phyloP scores from a whole-genome alignment of 805 yeast species.

The Pichia kluyveri region DNA sequence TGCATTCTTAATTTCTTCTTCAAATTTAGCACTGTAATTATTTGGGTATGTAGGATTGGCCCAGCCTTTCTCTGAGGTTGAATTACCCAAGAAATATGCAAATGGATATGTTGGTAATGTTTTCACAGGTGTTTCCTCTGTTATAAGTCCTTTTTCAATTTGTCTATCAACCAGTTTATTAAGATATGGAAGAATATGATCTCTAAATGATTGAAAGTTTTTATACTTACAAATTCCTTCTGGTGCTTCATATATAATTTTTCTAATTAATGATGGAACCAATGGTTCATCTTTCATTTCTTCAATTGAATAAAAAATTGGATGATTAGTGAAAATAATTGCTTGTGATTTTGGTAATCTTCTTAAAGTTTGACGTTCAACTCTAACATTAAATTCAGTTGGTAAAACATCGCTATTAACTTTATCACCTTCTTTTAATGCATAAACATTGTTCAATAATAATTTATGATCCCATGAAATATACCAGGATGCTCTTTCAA shows the following conservation, averaged over 20 bases:
- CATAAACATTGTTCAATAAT: slow-evolving; percentile 47
- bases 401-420: slow-evolving; percentile 37
- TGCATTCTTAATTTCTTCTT: slow-evolving; percentile 19
- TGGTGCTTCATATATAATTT: slow-evolving; percentile 58
- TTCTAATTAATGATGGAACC: slow-evolving; percentile 56
- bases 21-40: slow-evolving; percentile 18
- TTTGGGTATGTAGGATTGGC: slow-evolving; percentile 23
- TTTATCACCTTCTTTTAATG: slow-evolving; percentile 35
- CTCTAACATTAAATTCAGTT: slow-evolving; percentile 54
- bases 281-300: slow-evolving; percentile 78
- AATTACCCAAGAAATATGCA: slow-evolving; percentile 39
- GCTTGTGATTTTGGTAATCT: slow-evolving; percentile 58
- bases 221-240: slow-evolving; percentile 57
- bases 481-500: slow-evolving; percentile 70
- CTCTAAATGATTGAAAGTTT: slow-evolving; percentile 48
- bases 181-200: slow-evolving; percentile 49
- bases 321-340: slow-evolving; percentile 67
- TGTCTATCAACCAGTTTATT: slow-evolving; percentile 52
- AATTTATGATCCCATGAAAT: slow-evolving; percentile 66
- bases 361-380: slow-evolving; percentile 65
- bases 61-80: slow-evolving; percentile 35
- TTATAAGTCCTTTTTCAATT: slow-evolving; percentile 44
- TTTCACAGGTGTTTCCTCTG: slow-evolving; percentile 45
- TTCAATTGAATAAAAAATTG: slow-evolving; percentile 67
- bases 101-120: slow-evolving; percentile 57